Evolutionary conservation across 352 stramenopile species (phyloP).

Genomic region (Phytopythium ostracodes): DNA sequence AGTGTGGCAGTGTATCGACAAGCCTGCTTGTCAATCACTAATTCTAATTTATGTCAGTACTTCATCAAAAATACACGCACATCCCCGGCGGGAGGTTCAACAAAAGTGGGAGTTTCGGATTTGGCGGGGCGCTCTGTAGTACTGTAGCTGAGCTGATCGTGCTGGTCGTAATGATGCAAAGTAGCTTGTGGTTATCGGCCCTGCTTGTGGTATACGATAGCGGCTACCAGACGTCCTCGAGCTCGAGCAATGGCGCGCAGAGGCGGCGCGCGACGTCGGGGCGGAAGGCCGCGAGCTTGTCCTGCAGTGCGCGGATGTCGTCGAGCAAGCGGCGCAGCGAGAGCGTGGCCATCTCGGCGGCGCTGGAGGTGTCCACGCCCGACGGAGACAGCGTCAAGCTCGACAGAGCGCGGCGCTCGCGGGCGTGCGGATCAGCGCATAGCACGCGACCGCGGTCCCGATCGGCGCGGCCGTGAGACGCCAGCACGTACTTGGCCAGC

Average conservation of each 20-base stretch:
- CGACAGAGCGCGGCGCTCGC: slow-evolving; percentile 3
- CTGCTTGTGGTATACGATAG: no score
- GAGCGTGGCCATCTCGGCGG: slow-evolving; percentile 8
- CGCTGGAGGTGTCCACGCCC: slow-evolving; percentile 1
- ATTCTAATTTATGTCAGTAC: no score
- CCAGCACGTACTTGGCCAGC: slow-evolving; percentile 59
- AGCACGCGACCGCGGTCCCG: slow-evolving; percentile 28
- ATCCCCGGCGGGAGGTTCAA: no score
- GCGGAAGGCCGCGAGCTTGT: slow-evolving; percentile 42
- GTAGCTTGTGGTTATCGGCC: no score
- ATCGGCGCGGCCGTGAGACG: slow-evolving; percentile 22
- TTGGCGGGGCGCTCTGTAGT: no score
- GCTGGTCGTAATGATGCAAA: no score
- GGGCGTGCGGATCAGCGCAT: slow-evolving; percentile 47
- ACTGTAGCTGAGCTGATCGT: no score
- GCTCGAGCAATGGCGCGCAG: slow-evolving; percentile 33
- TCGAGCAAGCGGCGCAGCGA: slow-evolving; percentile 46
- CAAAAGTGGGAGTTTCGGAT: no score
- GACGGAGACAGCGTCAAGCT: not conserved
- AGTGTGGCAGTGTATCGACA: no score
- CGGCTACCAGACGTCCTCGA: slow-evolving; percentile 17
- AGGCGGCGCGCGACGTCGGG: slow-evolving; percentile 50
- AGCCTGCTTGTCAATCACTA: no score
- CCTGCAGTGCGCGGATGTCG: slow-evolving; percentile 42
- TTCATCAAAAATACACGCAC: no score